phyloP scores from a whole-genome alignment of 345 rosid genomes.

The Punica granatum region DNA sequence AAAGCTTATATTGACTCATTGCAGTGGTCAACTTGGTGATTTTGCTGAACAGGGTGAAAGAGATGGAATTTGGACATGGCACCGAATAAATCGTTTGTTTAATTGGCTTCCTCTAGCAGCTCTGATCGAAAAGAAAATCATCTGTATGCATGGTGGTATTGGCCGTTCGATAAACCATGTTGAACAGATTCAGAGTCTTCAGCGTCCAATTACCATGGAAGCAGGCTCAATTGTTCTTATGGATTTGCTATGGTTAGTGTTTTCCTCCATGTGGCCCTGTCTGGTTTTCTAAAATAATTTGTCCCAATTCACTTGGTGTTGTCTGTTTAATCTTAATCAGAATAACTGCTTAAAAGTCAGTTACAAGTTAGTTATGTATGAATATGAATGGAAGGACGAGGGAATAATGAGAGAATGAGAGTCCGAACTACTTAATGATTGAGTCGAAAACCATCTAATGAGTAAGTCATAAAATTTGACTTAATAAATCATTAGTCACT shows the following conservation, averaged over 20 bases:
- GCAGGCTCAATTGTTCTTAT: constrained; percentile 93
- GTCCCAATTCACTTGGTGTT: no score
- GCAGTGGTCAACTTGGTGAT: constrained; percentile 18
- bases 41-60: constrained; percentile 76
- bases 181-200: constrained; percentile 91
- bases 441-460: no score
- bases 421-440: no score
- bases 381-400: no score
- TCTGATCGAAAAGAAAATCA: constrained; percentile 86
- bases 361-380: no score
- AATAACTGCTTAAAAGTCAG: no score
- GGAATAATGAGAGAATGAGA: no score
- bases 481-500: no score
- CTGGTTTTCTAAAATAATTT: neutral
- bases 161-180: constrained; percentile 96
- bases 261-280: no score
- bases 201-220: constrained; percentile 97
- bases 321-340: no score
- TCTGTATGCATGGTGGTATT: constrained; percentile 99
- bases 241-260: constrained; percentile 87
- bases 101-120: constrained; percentile 99
- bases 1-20: constrained; percentile 12
- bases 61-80: constrained; percentile 99
- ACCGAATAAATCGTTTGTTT: constrained; percentile 89
- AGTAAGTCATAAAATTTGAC: no score